Conservation (phyloP, 2,329 filamentous ascomycete species). For the Sodiomyces alkalinus region DNA sequence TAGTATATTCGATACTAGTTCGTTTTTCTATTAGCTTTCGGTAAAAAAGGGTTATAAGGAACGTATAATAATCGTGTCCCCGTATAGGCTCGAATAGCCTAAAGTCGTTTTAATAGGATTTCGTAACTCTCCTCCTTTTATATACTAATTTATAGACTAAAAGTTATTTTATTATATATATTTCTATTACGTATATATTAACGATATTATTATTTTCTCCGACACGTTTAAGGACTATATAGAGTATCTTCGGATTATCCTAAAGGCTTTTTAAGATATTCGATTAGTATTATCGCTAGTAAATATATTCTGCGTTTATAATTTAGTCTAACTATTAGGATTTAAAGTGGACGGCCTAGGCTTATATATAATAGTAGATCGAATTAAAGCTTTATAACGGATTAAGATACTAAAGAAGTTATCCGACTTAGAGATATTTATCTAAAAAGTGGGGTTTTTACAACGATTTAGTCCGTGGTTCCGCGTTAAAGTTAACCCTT, state of each 20-base stretch:
- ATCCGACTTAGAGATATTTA: not conserved
- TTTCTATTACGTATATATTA: not conserved
- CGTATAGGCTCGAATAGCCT: not conserved
- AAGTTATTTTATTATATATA: not conserved
- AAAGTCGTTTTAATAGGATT: not conserved
- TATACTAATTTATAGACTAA: not conserved
- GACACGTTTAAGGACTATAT: not conserved
- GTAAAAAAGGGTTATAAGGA: too few relatives aligned
- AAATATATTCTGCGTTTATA: not conserved
- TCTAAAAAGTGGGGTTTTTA: too few relatives aligned
- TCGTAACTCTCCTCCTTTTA: not conserved
- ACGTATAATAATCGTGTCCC: too few relatives aligned
- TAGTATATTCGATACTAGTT: too few relatives aligned
- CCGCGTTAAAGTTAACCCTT: not conserved
- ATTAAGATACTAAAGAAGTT: not conserved
- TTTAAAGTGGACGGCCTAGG: too few relatives aligned
- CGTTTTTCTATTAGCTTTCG: too few relatives aligned
- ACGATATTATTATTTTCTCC: not conserved
- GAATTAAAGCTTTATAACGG: not conserved
- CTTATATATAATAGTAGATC: too few relatives aligned
- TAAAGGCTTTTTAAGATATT: not conserved
- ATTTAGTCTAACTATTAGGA: not conserved
- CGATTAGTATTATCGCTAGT: not conserved
- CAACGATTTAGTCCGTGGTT: too few relatives aligned
- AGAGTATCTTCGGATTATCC: not conserved